phyloP scores from a whole-genome alignment of 2,329 filamentous ascomycete species.

The Ceratocystis diversiconidia region DNA sequence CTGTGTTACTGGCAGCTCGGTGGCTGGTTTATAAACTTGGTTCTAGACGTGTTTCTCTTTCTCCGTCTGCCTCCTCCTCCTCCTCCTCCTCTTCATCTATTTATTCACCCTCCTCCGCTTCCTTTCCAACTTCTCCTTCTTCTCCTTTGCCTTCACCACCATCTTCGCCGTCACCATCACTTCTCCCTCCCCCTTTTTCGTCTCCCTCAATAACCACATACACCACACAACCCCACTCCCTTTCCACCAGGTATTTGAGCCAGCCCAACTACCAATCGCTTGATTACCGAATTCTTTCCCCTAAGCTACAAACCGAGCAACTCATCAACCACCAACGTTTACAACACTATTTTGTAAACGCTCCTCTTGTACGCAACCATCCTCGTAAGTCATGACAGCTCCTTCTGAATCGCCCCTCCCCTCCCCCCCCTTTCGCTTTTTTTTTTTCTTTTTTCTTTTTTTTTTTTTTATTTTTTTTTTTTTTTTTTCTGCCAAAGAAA shows the following conservation, averaged over 20 bases:
- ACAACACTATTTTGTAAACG: slow-evolving; percentile 10
- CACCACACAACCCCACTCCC: slow-evolving; percentile 8
- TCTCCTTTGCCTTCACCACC: not conserved
- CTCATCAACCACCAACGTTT: slow-evolving; percentile 10
- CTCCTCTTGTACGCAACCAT: not conserved
- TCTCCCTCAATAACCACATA: slow-evolving; percentile 12
- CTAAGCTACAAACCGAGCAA: not conserved
- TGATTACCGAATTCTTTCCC: slow-evolving; percentile 4
- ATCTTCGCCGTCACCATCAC: not conserved
- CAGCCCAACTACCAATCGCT: not conserved
- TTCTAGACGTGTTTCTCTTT: not conserved
- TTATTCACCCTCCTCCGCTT: not conserved
- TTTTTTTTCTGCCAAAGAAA: not conserved
- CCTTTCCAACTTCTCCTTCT: not conserved
- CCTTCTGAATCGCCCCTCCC: not conserved
- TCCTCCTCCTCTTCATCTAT: not conserved
- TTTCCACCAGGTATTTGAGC: not conserved
- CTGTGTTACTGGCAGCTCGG: not conserved
- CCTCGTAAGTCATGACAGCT: not conserved
- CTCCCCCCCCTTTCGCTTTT: not conserved
- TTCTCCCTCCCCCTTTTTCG: not conserved
- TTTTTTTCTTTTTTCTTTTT: not conserved
- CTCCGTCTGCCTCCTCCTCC: not conserved
- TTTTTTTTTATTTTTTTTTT: not conserved
- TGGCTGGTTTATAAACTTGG: slow-evolving; percentile 2